A percentile compares a stretch with the other conserved stretches of the same genome.
These are phyloP conservation scores for Xylaria sp. DNA, from an alignment of 2,329 filamentous ascomycete genomes.

Conservation along the genomic window DNA sequence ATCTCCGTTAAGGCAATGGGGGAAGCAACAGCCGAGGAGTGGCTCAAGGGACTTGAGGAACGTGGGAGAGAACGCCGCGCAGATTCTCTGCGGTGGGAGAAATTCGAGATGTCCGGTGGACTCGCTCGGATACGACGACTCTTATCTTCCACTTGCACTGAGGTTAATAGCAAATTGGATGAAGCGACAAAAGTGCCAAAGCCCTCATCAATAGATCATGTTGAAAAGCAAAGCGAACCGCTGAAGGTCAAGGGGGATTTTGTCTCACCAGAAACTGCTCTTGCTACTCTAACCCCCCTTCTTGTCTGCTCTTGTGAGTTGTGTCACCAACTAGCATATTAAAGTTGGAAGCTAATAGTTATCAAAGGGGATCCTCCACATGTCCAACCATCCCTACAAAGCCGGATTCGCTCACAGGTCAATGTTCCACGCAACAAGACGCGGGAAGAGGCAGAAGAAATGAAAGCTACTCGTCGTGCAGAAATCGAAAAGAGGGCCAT, in stretches of 20 bases:
- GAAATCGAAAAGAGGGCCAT: slow-evolving; percentile 76
- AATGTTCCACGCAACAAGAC: slow-evolving; percentile 50
- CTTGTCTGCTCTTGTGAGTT: slow-evolving; percentile 3
- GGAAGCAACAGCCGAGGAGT: slow-evolving; percentile 73
- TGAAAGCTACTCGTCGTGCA: slow-evolving; percentile 66
- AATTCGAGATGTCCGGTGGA: slow-evolving; percentile 64
- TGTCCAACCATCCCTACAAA: neutral
- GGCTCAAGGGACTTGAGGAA: slow-evolving; percentile 74
- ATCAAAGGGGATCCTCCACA: neutral
- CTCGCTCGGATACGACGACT: slow-evolving; percentile 46
- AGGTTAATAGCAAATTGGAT: neutral
- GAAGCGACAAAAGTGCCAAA: neutral
- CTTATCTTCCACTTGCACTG: slow-evolving; percentile 19
- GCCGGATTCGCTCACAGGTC: slow-evolving; percentile 11
- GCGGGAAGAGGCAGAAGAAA: slow-evolving; percentile 65
- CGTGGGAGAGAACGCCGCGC: slow-evolving; percentile 65
- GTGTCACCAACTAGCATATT: neutral
- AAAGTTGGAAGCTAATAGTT: neutral
- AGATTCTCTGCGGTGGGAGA: slow-evolving; percentile 74
- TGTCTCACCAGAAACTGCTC: neutral
- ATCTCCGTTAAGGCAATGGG: slow-evolving; percentile 69
- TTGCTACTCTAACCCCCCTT: neutral
- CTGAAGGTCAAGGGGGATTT: neutral
- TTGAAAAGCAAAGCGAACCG: neutral
- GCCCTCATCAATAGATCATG: neutral